A percentile compares a stretch with the other conserved stretches of the same genome.
phyloP scores from a whole-genome alignment of 352 stramenopile species.

The Phytophthora crassamura region DNA sequence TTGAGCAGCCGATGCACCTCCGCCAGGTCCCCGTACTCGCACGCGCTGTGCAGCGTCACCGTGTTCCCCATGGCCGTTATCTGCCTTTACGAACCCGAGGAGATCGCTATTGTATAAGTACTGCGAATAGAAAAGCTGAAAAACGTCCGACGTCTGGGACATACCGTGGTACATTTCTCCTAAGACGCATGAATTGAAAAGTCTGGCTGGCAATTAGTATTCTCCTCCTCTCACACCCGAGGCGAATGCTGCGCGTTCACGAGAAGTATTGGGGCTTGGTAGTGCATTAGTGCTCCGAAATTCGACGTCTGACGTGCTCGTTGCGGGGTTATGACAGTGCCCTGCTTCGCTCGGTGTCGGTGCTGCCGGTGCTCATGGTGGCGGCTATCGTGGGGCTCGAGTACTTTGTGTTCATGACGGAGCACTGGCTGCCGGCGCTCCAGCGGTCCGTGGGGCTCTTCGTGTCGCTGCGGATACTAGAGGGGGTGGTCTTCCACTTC shows the following conservation, averaged over 20 bases:
- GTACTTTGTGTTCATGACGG: conserved; percentile 70
- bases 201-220: no score
- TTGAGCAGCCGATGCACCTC: conserved; percentile 67
- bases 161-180: background rate
- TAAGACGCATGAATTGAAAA: no score
- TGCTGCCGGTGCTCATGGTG: conserved; percentile 72
- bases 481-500: conserved; percentile 68
- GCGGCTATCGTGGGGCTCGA: conserved; percentile 64
- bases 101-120: conserved; percentile 9
- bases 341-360: conserved; percentile 67
- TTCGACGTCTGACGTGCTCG: background rate
- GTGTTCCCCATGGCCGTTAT: conserved; percentile 76
- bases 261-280: conserved; percentile 52
- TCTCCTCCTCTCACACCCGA: background rate
- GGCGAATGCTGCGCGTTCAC: conserved; percentile 74
- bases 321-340: conserved; percentile 35
- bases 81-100: conserved; percentile 3
- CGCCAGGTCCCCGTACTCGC: conserved; percentile 71
- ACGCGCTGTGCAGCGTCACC: conserved; percentile 84
- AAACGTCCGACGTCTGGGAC: conserved; percentile 38
- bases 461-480: conserved; percentile 36
- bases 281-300: background rate
- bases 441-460: conserved; percentile 22
- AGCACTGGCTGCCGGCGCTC: conserved; percentile 55
- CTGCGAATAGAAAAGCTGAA: background rate